These are phyloP conservation scores for Pleurotus pulmonarius DNA, from an alignment of 768 basidiomycete genomes.

Conservation along the genomic window DNA sequence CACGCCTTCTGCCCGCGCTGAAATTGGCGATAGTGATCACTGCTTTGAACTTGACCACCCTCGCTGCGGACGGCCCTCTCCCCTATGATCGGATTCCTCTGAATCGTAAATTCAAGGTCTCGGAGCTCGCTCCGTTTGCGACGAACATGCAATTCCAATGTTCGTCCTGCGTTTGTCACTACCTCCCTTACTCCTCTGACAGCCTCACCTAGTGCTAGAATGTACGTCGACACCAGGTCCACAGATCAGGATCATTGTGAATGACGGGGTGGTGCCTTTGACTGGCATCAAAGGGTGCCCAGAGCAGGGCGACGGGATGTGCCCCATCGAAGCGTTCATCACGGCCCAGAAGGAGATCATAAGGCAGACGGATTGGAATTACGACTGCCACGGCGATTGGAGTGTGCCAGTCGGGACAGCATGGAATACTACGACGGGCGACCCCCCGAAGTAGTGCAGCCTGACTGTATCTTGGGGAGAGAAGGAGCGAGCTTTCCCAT, in stretches of 20 bases:
- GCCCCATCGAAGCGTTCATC: slow-evolving; percentile 70
- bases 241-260: slow-evolving; percentile 81
- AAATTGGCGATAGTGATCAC: slow-evolving; percentile 56
- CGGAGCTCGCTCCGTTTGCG: slow-evolving; percentile 82
- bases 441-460: slow-evolving; percentile 37
- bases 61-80: slow-evolving; percentile 71
- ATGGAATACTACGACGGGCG: slow-evolving; percentile 77
- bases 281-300: slow-evolving; percentile 75
- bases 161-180: slow-evolving; percentile 28
- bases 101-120: slow-evolving; percentile 64
- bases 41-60: slow-evolving; percentile 76
- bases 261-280: slow-evolving; percentile 83
- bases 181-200: slow-evolving; percentile 2
- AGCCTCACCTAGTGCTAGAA: slow-evolving; percentile 46
- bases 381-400: slow-evolving; percentile 80
- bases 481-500: too few relatives aligned
- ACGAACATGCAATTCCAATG: slow-evolving; percentile 89
- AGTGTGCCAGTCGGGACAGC: slow-evolving; percentile 54
- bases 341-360: slow-evolving; percentile 65
- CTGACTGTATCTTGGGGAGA: too few relatives aligned
- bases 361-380: slow-evolving; percentile 63
- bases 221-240: slow-evolving; percentile 46
- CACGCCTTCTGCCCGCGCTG: slow-evolving; percentile 2
- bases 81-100: slow-evolving; percentile 68
- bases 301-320: slow-evolving; percentile 71